Conservation (phyloP, 140 eudicot species). For the Flaveria floridana region DNA sequence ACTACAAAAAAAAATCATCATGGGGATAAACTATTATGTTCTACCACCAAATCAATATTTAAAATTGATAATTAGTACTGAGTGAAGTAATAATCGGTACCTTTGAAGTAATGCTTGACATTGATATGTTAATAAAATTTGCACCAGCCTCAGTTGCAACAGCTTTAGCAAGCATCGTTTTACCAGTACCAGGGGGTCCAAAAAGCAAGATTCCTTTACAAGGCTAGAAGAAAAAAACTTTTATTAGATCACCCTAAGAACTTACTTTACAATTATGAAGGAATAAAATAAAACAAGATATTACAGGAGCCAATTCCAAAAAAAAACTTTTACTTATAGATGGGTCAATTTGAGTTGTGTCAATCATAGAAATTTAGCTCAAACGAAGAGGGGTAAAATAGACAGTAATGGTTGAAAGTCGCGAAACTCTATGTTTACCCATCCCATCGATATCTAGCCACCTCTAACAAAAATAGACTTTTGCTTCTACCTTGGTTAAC, state of each 20-base stretch:
- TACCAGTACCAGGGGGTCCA: slow-evolving; percentile 99
- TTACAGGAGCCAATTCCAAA: not conserved
- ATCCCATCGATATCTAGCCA: not conserved
- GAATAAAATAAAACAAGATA: not conserved
- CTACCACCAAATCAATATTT: not conserved
- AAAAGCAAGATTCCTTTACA: slow-evolving; percentile 90
- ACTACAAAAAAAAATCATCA: slow-evolving; percentile 46
- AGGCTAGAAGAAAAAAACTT: slow-evolving; percentile 47
- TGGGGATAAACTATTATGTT: not conserved
- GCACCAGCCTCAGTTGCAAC: slow-evolving; percentile 99
- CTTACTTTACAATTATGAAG: not conserved
- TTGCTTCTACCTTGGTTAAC: slow-evolving; percentile 61
- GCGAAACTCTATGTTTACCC: not conserved
- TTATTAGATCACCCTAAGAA: slow-evolving; percentile 20
- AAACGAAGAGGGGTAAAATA: not conserved
- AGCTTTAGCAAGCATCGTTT: slow-evolving; percentile 97
- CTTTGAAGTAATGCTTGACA: slow-evolving; percentile 92
- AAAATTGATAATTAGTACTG: not conserved
- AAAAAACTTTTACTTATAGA: not conserved
- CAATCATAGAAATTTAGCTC: not conserved
- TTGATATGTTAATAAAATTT: slow-evolving; percentile 85
- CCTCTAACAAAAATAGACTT: not conserved
- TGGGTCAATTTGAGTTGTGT: not conserved
- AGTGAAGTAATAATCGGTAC: slow-evolving; percentile 26
- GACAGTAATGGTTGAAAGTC: not conserved